Evolutionary conservation across 192 early-diverging fungal genomes (phyloP), one percentile per base, ranked within the genome.

Genomic region (Coemansia sp.): DNA sequence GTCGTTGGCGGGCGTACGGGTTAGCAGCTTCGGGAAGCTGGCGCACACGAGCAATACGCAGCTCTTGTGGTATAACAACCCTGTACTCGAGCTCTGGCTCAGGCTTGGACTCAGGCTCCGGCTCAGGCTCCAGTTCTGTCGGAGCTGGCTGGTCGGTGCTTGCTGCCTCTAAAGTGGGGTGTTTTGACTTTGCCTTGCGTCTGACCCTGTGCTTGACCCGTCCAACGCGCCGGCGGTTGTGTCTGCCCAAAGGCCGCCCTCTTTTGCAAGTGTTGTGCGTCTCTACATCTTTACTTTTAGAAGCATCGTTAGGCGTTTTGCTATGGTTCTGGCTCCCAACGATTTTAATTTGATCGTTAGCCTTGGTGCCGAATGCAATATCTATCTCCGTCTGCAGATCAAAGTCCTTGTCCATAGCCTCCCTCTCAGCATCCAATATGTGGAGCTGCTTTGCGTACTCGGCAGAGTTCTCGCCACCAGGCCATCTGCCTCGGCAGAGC

Each of bases 161-260:
- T 3, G 29, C 10, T 15, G 28, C 44, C 18, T 22, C 6, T 18
- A 5, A 13, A 10, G 18, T 37, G 36, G 15, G 26, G 32, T 7
- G 42, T 28, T 18, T 17, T 11, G 18, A 10, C 51, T 52, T 53
- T 32, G 10, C 29, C 18, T 43, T 14, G 0, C 47, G 37, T 10
- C 39, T 15, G 22, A 19, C 8, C 19, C 63, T 27, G 36, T 36
- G 36, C 42, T 73, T 73, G 25, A 53, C 52, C 23, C 59, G 62
- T 0, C 70, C 70, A 27, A 36, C 70, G 6, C 63, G 58, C 19
- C 64, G 44, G 26, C 64, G 70, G 50, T 73, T 73, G 23, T 34
- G 39, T 14, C 53, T 61, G 17, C 70, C 64, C 0, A 36, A 20
- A 0, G 64, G 64, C 5, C 70, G 58, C n/a, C 70, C 70, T 7